phyloP scores from a whole-genome alignment of 208 protist genomes.

The Entamoeba dispar region DNA sequence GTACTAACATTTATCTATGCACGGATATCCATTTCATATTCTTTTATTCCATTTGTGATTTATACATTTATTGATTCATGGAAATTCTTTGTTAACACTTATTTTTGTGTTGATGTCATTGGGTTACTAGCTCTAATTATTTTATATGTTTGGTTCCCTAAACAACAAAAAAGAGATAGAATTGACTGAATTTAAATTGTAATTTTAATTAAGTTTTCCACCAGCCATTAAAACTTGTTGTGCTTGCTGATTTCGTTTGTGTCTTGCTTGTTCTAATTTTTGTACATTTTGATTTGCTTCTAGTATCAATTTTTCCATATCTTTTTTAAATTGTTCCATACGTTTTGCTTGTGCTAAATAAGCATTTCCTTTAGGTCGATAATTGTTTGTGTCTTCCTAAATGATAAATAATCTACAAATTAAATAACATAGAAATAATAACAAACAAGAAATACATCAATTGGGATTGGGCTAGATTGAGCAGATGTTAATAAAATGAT shows the following conservation, averaged over 20 bases:
- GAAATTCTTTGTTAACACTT: background rate
- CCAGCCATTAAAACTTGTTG: background rate
- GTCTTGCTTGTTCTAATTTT: background rate
- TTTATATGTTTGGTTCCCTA: too few relatives aligned
- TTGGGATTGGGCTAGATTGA: background rate
- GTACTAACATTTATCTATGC: background rate
- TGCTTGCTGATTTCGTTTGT: background rate
- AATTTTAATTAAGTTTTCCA: background rate
- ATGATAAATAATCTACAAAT: too few relatives aligned
- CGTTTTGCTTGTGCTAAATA: background rate
- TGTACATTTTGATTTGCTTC: background rate
- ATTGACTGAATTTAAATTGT: too few relatives aligned
- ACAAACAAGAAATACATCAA: background rate
- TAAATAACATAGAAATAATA: background rate
- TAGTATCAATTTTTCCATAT: background rate
- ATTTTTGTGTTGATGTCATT: background rate
- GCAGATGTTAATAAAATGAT: background rate
- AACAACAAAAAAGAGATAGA: too few relatives aligned
- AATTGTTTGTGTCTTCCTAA: background rate
- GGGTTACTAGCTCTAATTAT: background rate
- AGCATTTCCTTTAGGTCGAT: background rate
- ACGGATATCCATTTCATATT: background rate
- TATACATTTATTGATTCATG: background rate
- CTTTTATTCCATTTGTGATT: background rate
- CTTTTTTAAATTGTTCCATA: background rate